A percentile compares a stretch with the other conserved stretches of the same genome.
phyloP scores from a whole-genome alignment of 495 filamentous ascomycete genomes.

The Hypoxylon lienhwacheense region DNA sequence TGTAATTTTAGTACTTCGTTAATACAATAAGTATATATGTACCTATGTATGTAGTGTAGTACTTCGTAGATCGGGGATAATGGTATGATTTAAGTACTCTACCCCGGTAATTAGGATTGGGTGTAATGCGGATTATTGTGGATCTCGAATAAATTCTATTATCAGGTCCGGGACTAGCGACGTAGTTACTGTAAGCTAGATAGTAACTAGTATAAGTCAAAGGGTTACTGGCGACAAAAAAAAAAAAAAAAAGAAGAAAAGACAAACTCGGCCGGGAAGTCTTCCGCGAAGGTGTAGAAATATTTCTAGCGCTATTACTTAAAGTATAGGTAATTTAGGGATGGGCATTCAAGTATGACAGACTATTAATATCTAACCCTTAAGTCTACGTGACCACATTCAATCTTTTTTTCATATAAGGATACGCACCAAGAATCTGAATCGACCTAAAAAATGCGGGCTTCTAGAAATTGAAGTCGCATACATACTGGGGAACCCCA shows the following conservation, averaged over 20 bases:
- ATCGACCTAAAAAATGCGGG: no score
- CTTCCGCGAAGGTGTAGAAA: not conserved
- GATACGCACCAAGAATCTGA: conserved; percentile 11
- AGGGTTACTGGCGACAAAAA: conserved; percentile 3
- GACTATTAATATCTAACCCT: no score
- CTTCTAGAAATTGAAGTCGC: no score
- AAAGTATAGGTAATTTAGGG: not conserved
- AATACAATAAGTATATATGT: no score
- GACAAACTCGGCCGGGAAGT: conserved; percentile 11
- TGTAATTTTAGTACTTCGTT: conserved; percentile 21
- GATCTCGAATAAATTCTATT: conserved; percentile 10
- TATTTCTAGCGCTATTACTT: not conserved
- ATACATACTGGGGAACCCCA: no score
- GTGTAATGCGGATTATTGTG: conserved; percentile 5
- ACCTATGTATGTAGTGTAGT: no score
- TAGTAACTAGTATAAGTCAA: not conserved
- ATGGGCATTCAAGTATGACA: no score
- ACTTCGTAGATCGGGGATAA: conserved; percentile 20
- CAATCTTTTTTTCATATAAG: no score
- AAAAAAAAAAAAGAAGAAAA: conserved; percentile 2
- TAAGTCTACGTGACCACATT: no score
- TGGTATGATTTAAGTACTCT: conserved; percentile 20
- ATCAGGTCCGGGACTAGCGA: conserved; percentile 2
- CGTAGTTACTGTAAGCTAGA: conserved; percentile 10
- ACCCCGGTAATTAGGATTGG: conserved; percentile 15